Evolutionary conservation across 2,329 filamentous ascomycete species (phyloP).

Genomic region (Colletotrichum scovillei): DNA sequence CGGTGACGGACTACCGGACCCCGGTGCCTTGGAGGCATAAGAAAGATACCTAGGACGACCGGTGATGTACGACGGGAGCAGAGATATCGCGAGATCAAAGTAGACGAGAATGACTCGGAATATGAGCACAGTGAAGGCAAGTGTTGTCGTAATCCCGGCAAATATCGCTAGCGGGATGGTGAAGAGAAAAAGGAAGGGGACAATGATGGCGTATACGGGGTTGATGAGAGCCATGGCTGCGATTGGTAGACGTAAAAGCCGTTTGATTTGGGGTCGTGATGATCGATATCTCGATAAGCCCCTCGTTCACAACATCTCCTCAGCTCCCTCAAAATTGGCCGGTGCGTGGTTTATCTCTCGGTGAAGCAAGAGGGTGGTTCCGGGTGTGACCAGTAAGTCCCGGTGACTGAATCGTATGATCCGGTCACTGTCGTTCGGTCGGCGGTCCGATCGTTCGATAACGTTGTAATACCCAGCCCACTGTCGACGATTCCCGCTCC

Average conservation of each 20-base stretch:
- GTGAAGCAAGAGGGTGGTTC: neutral
- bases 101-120: slow-evolving; percentile 72
- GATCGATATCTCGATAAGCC: slow-evolving; percentile 1
- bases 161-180: slow-evolving; percentile 72
- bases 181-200: slow-evolving; percentile 72
- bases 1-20: slow-evolving; percentile 31
- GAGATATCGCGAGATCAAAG: slow-evolving; percentile 68
- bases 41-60: slow-evolving; percentile 47
- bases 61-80: slow-evolving; percentile 66
- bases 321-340: slow-evolving; percentile 1
- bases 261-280: neutral
- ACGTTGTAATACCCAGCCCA: slow-evolving; percentile 22
- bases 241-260: slow-evolving; percentile 1
- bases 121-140: slow-evolving; percentile 71
- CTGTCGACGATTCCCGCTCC: slow-evolving; percentile 14
- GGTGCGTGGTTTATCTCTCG: slow-evolving; percentile 12
- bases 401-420: slow-evolving; percentile 33
- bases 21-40: slow-evolving; percentile 42
- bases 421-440: slow-evolving; percentile 28
- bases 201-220: slow-evolving; percentile 65
- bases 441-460: slow-evolving; percentile 34
- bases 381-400: slow-evolving; percentile 21
- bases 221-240: slow-evolving; percentile 63
- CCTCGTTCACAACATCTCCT: slow-evolving; percentile 22
- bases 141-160: slow-evolving; percentile 70